Base-by-base conservation (phyloP, 331 rosid genomes). In the Pyracantha coccinea region DNA sequence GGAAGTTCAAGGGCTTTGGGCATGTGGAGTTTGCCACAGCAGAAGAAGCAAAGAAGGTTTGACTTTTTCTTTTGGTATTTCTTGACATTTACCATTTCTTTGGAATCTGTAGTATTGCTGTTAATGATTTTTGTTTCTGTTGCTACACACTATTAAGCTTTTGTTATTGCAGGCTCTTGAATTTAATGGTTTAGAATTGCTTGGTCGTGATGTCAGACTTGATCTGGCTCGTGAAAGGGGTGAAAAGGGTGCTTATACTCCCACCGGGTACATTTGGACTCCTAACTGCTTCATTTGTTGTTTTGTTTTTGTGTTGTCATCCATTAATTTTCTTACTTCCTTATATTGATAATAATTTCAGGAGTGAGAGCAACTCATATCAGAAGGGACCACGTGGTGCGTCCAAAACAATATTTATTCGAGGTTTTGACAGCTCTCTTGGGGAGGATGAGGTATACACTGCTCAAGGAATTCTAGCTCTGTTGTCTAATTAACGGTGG, bases 141-240 rank as follows among this genome's bases (percentile, higher is more conserved):
- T 1, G 15, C 24, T 63, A 28, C 29, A 28, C 29, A 67, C 24
- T 54, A 11, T 52, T 41, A 41, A 41, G 47, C 47, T 3, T 41
- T 41, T n/a, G n/a, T 59, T 31, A 8, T 62, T 4, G 2, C 65
- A 92, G 99, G 99, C 97, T 6, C 80, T 95, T 35, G 78, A 77
- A 59, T 52, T 85, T 83, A 83, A 92, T 82, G 96, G 84, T 6
- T 9, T 38, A 1, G 87, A 83, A 24, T 57, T 89, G 53, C 58
- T 76, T 17, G 55, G 79, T 4, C 96, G 99, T 23, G 53, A 62
- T 1, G 62, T 92, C 3, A 86, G 55, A 44, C 97, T 95, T 74
- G 99, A 95, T 79, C 7, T 89, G n/a, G 99, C 99, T 32, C 83
- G 83, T 50, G 91, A 85, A 76, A 89, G 87, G 84, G 92, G 83